Base-by-base conservation (phyloP, 73 alveolate genomes). In the Paramecium primaurelia region DNA sequence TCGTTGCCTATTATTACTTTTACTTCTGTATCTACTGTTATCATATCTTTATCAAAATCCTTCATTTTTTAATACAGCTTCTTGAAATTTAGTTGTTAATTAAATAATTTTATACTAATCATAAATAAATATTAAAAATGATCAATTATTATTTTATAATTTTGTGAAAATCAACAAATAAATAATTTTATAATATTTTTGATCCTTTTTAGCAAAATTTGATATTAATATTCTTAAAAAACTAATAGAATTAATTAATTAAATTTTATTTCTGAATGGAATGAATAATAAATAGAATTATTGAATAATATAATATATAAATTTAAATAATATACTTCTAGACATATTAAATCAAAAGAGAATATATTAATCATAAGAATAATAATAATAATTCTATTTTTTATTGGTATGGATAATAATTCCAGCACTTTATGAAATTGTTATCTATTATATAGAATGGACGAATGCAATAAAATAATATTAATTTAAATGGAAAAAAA, bases 81-180 rank as follows among this genome's bases (percentile, higher is more conserved):
- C 91, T 6, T 58, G 36, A 44, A 45, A 77, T 25, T 80, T 45
- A 25, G 38, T 25, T 2, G n/a, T 49, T 6, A 34, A 25, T 20
- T 80, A 20, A 49, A 58, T 45, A 22, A 80, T 45, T 77, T 80
- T 80, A 49, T 80, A 45, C 91, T 59, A 80, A 40, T n/a, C 36
- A 3, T 4, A 16, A 36, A 14, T 4, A 3, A 28, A 12, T 64
- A 64, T 64, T 18, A 54, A n/a, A 54, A 18, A 54, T 4, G 18
- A 54, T 54, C 12, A 49, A 4, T 3, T 2, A 40, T 3, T 40
- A 40, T 2, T 40, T 14, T 7, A 40, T 40, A 49, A 49, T 3
- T 9, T 12, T 49, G 25, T 22, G 25, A 22, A 22, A 22, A 22
- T 22, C 25, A 22, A 22, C 25, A 22, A 22, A 22, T 22, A 22